Base-by-base conservation (phyloP, 2,329 filamentous ascomycete species). In the Zopfia rhizophila region DNA sequence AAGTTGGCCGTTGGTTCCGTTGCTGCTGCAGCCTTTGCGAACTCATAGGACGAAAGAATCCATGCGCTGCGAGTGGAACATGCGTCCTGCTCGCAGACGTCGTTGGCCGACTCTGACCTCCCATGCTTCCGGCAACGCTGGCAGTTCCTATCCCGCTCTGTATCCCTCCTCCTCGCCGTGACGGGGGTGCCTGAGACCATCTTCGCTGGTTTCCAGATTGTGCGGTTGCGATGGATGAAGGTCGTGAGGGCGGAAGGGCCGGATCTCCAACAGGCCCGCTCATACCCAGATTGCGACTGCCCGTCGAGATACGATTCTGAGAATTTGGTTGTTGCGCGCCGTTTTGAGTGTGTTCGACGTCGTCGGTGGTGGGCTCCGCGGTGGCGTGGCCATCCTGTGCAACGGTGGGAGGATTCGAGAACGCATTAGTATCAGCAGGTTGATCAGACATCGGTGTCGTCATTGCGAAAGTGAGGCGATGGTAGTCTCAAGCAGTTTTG, bases 31-130 rank as follows among this genome's bases (percentile, higher is more conserved):
- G 78, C 69, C 91, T 88, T 70, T 96, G 91, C 17, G 93, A 96
- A 75, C 92, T 97, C 91, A 99, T 96, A 27, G 94, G 94, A 16
- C 88, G 88, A 68, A 96, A 96, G 76, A 99, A 97, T 41, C 90
- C 93, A 65, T 93, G 89, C 12, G 91, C 91, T 3, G 91, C 88
- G 40, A 99, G 77, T 1, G 94, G 92, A 14, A 96, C 91, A 78
- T 99, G 94, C 29, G 90, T 94, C 64, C 87, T 84, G 67, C 87
- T 91, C 32, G 88, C 80, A 29, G 89, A 81, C 56, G 87, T 93
- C 12, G 78, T 80, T 40, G 78, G 87, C 55, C 81, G 62, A 27
- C 70, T 71, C 39, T 57, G 62, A 7, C 40, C 56, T 12, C 67
- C 63, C 45, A 66, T 38, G 72, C 84, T 67, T 70, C 80, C 78